Evolutionary conservation across 192 early-diverging fungal species (phyloP).

Genomic region (Podila epicladia): DNA sequence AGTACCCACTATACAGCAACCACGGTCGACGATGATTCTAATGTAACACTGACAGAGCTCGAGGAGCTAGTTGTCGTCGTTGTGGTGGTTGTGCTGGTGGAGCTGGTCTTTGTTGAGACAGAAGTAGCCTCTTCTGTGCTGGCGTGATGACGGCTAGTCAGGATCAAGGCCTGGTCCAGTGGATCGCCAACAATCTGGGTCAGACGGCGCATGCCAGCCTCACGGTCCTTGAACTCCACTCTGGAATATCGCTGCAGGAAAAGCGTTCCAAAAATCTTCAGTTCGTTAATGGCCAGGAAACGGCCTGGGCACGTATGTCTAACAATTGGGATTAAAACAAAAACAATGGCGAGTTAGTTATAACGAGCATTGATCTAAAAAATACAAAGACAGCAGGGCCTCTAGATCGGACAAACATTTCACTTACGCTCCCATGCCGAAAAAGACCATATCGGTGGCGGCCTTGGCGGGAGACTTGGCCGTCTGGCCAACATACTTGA

Average conservation of each 20-base stretch:
- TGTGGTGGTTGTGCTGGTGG: too few relatives aligned
- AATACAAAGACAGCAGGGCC: neutral
- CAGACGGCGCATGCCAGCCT: neutral
- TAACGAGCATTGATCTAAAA: neutral
- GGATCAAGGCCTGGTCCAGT: neutral
- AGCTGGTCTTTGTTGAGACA: too few relatives aligned
- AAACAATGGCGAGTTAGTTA: neutral
- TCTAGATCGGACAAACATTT: neutral
- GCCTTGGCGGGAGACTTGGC: slow-evolving; percentile 38
- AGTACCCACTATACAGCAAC: too few relatives aligned
- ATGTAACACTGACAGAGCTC: too few relatives aligned
- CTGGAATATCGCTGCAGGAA: slow-evolving; percentile 24
- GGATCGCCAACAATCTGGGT: neutral
- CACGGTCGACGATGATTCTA: too few relatives aligned
- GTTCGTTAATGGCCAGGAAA: slow-evolving; percentile 36
- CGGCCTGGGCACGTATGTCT: slow-evolving; percentile 54
- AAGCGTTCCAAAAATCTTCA: slow-evolving; percentile 25
- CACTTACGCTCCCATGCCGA: slow-evolving; percentile 57
- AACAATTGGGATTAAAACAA: too few relatives aligned
- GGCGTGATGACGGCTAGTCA: neutral
- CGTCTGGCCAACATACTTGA: slow-evolving; percentile 47
- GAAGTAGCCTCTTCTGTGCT: neutral
- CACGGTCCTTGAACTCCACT: slow-evolving; percentile 33
- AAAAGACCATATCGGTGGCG: slow-evolving; percentile 44
- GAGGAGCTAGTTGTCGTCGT: too few relatives aligned